Evolutionary conservation across 768 basidiomycete species (phyloP).

Genomic region (Mycena rosella): DNA sequence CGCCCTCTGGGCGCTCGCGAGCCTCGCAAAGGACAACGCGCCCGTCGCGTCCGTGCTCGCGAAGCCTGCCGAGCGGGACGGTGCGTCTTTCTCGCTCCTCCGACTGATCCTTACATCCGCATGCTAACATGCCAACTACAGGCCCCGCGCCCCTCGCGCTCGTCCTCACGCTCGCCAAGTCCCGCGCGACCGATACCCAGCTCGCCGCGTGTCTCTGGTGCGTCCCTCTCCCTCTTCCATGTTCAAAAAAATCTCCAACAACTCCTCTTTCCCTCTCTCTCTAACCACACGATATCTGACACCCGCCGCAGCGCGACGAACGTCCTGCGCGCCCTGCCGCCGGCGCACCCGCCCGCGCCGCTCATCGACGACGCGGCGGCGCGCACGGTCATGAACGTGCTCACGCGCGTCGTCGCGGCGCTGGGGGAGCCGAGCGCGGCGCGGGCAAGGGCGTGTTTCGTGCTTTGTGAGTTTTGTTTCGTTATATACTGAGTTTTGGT

Average conservation of each 20-base stretch:
- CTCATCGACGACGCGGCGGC: slow-evolving; percentile 61
- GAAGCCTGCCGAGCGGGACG: slow-evolving; percentile 57
- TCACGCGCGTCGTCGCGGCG: slow-evolving; percentile 70
- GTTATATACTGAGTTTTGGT: too few species aligned
- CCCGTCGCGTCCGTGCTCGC: slow-evolving; percentile 63
- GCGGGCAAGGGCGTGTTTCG: slow-evolving; percentile 79
- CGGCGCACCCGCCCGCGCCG: slow-evolving; percentile 33
- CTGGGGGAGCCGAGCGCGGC: slow-evolving; percentile 55
- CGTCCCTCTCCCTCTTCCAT: slow-evolving; percentile 19
- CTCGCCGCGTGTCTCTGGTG: slow-evolving; percentile 81
- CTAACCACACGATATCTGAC: too few species aligned
- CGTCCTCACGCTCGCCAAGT: slow-evolving; percentile 67
- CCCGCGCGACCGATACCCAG: slow-evolving; percentile 71
- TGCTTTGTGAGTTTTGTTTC: slow-evolving; percentile 67
- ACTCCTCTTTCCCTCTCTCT: too few species aligned
- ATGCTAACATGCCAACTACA: slow-evolving; percentile 31
- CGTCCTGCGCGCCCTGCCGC: slow-evolving; percentile 60
- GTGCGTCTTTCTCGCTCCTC: slow-evolving; percentile 33
- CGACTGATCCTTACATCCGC: background rate
- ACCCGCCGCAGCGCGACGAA: slow-evolving; percentile 64
- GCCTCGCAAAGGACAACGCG: slow-evolving; percentile 74
- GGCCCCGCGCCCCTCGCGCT: slow-evolving; percentile 56
- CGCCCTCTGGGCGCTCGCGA: slow-evolving; percentile 71
- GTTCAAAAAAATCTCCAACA: too few species aligned
- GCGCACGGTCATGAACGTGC: slow-evolving; percentile 75